These are phyloP conservation scores for Paradendryphiella salina DNA, from an alignment of 2,329 filamentous ascomycete genomes.

Conservation along the genomic window DNA sequence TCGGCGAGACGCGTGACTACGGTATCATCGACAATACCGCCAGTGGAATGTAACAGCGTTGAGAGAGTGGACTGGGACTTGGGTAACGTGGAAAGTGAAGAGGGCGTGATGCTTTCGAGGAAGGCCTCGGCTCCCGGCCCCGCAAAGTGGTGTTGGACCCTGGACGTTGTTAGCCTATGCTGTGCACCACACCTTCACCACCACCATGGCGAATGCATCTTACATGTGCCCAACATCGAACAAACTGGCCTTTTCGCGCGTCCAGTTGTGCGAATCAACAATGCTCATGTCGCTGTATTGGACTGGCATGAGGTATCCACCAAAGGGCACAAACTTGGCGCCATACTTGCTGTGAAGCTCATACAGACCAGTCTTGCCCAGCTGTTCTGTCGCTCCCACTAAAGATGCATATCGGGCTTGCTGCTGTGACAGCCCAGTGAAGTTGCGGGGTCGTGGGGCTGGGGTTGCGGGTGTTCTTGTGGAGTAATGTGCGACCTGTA, in stretches of 20 bases:
- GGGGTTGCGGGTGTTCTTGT: slow-evolving; percentile 21
- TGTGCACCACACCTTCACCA: neutral
- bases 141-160: slow-evolving; percentile 79
- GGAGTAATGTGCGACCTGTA: slow-evolving; percentile 17
- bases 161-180: slow-evolving; percentile 31
- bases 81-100: slow-evolving; percentile 66
- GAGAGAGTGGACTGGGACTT: slow-evolving; percentile 77
- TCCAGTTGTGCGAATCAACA: slow-evolving; percentile 85
- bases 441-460: slow-evolving; percentile 34
- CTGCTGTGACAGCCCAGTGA: slow-evolving; percentile 20
- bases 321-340: slow-evolving; percentile 96
- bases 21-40: slow-evolving; percentile 93
- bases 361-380: slow-evolving; percentile 71
- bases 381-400: slow-evolving; percentile 26
- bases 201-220: slow-evolving; percentile 12
- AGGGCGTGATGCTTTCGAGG: slow-evolving; percentile 81
- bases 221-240: slow-evolving; percentile 99
- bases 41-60: slow-evolving; percentile 75
- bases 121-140: slow-evolving; percentile 80
- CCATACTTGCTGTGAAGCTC: slow-evolving; percentile 76
- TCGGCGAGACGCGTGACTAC: slow-evolving; percentile 74
- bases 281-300: slow-evolving; percentile 80
- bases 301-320: slow-evolving; percentile 89
- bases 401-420: slow-evolving; percentile 38
- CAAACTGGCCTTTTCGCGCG: slow-evolving; percentile 80